These are phyloP conservation scores for Cytospora leucostoma DNA, from an alignment of 2,329 filamentous ascomycete genomes.

Conservation along the genomic window DNA sequence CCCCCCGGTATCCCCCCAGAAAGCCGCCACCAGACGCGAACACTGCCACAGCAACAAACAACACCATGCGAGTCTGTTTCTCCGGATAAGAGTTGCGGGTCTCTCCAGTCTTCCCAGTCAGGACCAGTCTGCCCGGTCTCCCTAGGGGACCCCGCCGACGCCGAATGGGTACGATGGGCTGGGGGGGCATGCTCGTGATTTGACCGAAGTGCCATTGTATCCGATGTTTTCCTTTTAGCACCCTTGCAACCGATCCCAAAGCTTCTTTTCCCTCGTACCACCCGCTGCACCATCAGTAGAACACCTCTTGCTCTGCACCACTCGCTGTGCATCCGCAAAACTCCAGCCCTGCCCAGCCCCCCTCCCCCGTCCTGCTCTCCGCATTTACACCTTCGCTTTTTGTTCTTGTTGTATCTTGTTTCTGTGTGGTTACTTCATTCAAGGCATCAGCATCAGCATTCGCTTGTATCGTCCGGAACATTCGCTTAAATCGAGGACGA, in stretches of 20 bases:
- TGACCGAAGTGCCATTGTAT: slow-evolving; percentile 16
- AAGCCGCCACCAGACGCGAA: not conserved
- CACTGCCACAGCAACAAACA: not conserved
- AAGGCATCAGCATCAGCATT: slow-evolving; percentile 4
- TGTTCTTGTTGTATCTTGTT: slow-evolving; percentile 7
- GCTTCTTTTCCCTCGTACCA: slow-evolving; percentile 12
- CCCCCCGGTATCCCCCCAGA: not conserved
- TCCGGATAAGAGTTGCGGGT: not conserved
- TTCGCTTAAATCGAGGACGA: slow-evolving; percentile 1
- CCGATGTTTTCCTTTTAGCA: slow-evolving; percentile 16
- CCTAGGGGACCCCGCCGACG: not conserved
- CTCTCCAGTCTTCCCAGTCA: not conserved
- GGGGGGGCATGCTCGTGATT: not conserved
- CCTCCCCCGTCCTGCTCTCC: slow-evolving; percentile 10
- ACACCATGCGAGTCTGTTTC: not conserved
- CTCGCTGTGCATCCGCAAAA: slow-evolving; percentile 12
- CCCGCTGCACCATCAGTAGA: not conserved
- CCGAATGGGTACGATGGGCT: not conserved
- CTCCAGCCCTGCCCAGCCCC: slow-evolving; percentile 1
- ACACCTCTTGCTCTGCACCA: not conserved
- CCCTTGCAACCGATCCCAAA: slow-evolving; percentile 26
- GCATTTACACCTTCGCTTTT: slow-evolving; percentile 16
- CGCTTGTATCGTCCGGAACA: slow-evolving; percentile 13
- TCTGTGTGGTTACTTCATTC: slow-evolving; percentile 7
- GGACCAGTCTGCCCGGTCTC: not conserved